A percentile compares a stretch with the other conserved stretches of the same genome.
These are phyloP conservation scores for Lipomyces orientalis DNA, from an alignment of 805 yeast genomes.

Conservation along the genomic window DNA sequence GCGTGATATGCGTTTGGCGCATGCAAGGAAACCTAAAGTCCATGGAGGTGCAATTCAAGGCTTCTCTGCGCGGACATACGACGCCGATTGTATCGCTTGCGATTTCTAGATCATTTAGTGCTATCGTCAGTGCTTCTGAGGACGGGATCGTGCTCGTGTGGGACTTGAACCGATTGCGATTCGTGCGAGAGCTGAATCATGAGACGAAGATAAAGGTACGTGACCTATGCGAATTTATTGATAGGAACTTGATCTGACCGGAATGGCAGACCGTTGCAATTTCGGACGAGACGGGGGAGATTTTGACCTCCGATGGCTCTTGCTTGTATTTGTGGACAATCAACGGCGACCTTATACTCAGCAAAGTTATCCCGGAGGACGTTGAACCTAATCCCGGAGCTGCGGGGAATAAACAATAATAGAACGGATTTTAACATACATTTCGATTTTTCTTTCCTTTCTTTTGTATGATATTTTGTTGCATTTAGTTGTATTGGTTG, in stretches of 20 bases:
- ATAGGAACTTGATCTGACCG: not conserved
- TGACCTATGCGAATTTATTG: not conserved
- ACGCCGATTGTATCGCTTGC: slow-evolving; percentile 54
- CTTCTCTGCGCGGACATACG: slow-evolving; percentile 64
- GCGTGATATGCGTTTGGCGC: slow-evolving; percentile 50
- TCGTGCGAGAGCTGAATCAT: slow-evolving; percentile 50
- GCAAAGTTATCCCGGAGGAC: slow-evolving; percentile 24
- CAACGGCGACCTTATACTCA: slow-evolving; percentile 32
- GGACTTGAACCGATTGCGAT: slow-evolving; percentile 63
- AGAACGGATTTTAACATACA: not conserved
- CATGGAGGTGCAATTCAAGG: slow-evolving; percentile 33
- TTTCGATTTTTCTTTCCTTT: not conserved
- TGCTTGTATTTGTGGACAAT: slow-evolving; percentile 35
- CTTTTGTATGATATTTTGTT: not conserved
- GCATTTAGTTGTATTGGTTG: not conserved
- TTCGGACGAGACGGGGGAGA: slow-evolving; percentile 39
- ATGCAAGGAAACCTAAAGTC: slow-evolving; percentile 30
- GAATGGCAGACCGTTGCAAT: slow-evolving; percentile 32
- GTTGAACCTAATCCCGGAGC: not conserved
- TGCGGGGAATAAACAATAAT: not conserved
- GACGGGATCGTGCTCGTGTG: slow-evolving; percentile 65
- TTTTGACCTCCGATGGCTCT: slow-evolving; percentile 30
- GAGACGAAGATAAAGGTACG: slow-evolving; percentile 19
- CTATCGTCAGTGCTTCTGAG: slow-evolving; percentile 59
- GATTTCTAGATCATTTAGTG: slow-evolving; percentile 59